Evolutionary conservation across 2,329 filamentous ascomycete species (phyloP).

Genomic region (Pleurostoma richardsiae): DNA sequence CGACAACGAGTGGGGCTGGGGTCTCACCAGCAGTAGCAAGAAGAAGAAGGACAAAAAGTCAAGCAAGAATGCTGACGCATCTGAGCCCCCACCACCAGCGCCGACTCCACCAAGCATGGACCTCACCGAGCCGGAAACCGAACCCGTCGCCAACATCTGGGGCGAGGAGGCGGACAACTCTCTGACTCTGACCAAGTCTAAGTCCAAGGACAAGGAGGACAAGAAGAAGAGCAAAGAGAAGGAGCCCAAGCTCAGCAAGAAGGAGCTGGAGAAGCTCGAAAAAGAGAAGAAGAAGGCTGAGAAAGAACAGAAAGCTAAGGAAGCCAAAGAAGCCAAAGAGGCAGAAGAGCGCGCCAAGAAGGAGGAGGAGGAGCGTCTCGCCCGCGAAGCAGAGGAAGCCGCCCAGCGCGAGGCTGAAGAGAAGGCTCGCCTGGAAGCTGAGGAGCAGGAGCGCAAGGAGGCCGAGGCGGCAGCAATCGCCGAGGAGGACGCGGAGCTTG

Average conservation of each 20-base stretch:
- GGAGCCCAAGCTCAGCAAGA: conserved; percentile 40
- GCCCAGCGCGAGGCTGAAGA: conserved; percentile 8
- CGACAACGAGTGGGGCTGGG: conserved; percentile 31
- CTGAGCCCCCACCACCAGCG: conserved; percentile 37
- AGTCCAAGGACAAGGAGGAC: conserved; percentile 29
- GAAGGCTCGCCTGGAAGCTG: not conserved
- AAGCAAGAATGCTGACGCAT: conserved; percentile 28
- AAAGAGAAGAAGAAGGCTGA: conserved; percentile 17
- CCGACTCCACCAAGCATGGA: conserved; percentile 43
- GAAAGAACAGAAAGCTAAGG: conserved; percentile 13
- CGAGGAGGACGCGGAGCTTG: conserved; percentile 8
- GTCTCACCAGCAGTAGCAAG: conserved; percentile 35
- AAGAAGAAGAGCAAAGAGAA: conserved; percentile 28
- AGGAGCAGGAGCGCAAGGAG: conserved; percentile 8
- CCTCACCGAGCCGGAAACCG: conserved; percentile 34
- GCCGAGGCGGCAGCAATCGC: conserved; percentile 8
- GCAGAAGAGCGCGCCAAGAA: conserved; percentile 5
- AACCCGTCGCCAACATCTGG: conserved; percentile 25
- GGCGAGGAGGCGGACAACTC: conserved; percentile 23
- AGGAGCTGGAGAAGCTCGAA: conserved; percentile 28
- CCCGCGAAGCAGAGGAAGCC: conserved; percentile 7
- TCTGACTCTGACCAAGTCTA: conserved; percentile 24
- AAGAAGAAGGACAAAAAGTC: conserved; percentile 37
- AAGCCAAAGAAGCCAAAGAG: conserved; percentile 9
- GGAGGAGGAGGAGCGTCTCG: conserved; percentile 10